These are phyloP conservation scores for Stipa capillata DNA, from an alignment of 176 grass and related monocot species.

Conservation along the genomic window DNA sequence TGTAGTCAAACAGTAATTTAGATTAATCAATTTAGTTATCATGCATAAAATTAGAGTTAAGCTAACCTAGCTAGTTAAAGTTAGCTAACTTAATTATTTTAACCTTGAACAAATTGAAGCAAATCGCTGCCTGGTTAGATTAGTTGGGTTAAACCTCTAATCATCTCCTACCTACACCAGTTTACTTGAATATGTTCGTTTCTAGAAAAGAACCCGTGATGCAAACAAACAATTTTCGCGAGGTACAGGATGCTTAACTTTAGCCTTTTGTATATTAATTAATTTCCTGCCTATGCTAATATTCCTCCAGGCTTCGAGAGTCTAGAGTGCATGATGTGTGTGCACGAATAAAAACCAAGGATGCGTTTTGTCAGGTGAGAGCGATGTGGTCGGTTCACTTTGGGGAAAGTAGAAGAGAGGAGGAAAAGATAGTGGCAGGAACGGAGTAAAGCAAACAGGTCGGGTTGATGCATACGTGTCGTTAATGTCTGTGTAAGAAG, in stretches of 20 bases:
- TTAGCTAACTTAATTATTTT: no score
- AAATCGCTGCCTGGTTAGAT: no score
- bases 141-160: no score
- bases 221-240: neutral
- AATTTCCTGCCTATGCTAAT: neutral
- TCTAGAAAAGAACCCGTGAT: neutral
- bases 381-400: neutral
- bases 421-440: neutral
- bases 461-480: neutral
- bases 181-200: neutral
- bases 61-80: no score
- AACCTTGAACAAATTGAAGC: no score
- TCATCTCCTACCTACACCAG: no score
- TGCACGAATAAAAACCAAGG: neutral
- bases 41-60: no score
- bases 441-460: neutral
- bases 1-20: no score
- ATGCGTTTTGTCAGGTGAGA: neutral
- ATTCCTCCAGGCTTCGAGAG: neutral
- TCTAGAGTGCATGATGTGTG: neutral
- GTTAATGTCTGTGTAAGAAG: neutral
- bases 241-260: neutral
- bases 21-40: no score
- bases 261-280: neutral
- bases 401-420: neutral